Conservation (phyloP, 169 alveolate species). For the Perkinsus marinus region DNA sequence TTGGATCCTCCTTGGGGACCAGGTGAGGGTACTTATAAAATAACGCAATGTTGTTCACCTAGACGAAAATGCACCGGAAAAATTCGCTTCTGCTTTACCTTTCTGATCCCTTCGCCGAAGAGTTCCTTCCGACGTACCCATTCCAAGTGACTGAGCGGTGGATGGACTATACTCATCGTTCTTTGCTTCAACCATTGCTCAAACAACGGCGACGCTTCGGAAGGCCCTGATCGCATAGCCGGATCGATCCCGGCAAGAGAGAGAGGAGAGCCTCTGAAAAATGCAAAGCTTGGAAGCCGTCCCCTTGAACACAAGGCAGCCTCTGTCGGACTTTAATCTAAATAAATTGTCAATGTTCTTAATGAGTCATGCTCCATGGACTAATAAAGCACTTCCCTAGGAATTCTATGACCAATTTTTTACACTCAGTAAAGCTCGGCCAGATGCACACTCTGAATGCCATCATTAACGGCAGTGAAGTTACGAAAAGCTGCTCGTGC, state of each 20-base stretch:
- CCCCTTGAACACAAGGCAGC: too few species aligned
- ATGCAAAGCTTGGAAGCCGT: too few species aligned
- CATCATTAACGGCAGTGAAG: too few species aligned
- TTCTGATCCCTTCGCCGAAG: background rate
- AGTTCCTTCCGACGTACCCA: background rate
- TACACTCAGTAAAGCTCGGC: too few species aligned
- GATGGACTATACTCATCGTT: background rate
- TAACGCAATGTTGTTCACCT: background rate
- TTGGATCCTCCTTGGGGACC: background rate
- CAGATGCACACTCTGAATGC: too few species aligned
- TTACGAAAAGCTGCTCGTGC: too few species aligned
- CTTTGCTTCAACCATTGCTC: background rate
- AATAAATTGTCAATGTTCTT: too few species aligned
- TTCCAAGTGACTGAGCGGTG: background rate
- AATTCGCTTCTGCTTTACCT: background rate
- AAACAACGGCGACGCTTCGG: background rate
- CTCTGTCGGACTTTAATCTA: too few species aligned
- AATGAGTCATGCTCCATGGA: too few species aligned
- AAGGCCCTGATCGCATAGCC: background rate
- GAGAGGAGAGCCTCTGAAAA: too few species aligned
- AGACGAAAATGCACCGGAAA: background rate
- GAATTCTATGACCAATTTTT: too few species aligned
- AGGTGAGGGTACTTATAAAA: background rate
- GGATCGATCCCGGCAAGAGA: background rate
- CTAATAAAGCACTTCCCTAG: too few species aligned